These are phyloP conservation scores for Kuraishia floccosa DNA, from an alignment of 805 yeast genomes.

Conservation along the genomic window DNA sequence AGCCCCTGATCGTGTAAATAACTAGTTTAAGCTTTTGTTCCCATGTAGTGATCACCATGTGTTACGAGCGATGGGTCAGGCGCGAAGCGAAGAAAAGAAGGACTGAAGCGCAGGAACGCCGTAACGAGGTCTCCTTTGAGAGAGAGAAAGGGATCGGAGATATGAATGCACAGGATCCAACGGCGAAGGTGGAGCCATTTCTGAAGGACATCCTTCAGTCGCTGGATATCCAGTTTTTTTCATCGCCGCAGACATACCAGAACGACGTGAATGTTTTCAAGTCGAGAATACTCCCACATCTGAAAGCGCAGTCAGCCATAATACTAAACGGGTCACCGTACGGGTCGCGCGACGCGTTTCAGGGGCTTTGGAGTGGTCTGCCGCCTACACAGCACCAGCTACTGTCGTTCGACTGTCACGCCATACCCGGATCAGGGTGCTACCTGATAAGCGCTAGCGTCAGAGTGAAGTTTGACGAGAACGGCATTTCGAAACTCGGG, in stretches of 20 bases:
- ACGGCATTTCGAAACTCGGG: slow-evolving; percentile 57
- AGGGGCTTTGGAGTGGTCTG: slow-evolving; percentile 42
- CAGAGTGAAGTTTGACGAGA: slow-evolving; percentile 67
- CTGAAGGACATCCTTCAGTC: slow-evolving; percentile 4
- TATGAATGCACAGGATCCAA: no score
- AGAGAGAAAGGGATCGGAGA: no score
- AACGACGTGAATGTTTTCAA: slow-evolving; percentile 7
- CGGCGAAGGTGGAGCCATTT: slow-evolving; percentile 5
- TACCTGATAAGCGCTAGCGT: slow-evolving; percentile 35
- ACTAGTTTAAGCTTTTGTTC: no score
- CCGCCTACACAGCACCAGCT: slow-evolving; percentile 54
- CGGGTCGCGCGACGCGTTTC: slow-evolving; percentile 38
- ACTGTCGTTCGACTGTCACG: slow-evolving; percentile 55
- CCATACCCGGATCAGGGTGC: slow-evolving; percentile 47
- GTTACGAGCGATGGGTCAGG: no score
- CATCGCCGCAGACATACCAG: slow-evolving; percentile 5
- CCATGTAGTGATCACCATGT: no score
- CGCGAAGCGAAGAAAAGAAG: no score
- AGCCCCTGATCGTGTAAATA: no score
- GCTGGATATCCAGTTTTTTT: slow-evolving; percentile 4
- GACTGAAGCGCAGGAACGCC: no score
- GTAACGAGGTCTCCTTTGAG: no score
- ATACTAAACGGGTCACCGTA: slow-evolving; percentile 50
- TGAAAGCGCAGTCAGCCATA: slow-evolving; percentile 39
- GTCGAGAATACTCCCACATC: slow-evolving; percentile 26